A percentile compares a stretch with the other conserved stretches of the same genome.
These are phyloP conservation scores for Cladosporium sphaerospermum DNA, from an alignment of 2,329 filamentous ascomycete species.

Conservation along the genomic window DNA sequence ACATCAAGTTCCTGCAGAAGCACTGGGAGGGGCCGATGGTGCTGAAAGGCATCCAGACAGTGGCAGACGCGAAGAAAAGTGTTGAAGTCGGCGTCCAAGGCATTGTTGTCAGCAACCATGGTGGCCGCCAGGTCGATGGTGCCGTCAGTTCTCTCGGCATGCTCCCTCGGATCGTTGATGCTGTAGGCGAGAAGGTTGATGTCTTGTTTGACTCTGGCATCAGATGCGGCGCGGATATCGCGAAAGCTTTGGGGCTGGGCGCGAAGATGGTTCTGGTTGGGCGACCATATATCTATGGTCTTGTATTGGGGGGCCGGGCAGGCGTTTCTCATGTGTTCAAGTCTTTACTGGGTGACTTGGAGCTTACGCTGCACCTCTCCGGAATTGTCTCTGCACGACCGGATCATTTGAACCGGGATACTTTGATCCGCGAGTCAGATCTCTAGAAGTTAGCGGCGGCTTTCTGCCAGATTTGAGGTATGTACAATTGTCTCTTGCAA, in stretches of 20 bases:
- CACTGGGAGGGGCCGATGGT: conserved; percentile 62
- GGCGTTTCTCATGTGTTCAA: conserved; percentile 42
- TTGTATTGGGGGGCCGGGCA: conserved; percentile 50
- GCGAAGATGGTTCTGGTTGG: conserved; percentile 54
- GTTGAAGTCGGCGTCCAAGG: conserved; percentile 44
- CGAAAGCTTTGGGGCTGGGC: conserved; percentile 49
- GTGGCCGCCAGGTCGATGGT: conserved; percentile 47
- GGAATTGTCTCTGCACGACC: conserved; percentile 6
- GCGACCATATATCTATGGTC: conserved; percentile 53
- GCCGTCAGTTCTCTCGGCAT: conserved; percentile 48
- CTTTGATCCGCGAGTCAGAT: background rate
- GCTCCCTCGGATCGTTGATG: conserved; percentile 57
- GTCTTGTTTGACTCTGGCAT: conserved; percentile 49
- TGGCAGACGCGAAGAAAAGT: conserved; percentile 43
- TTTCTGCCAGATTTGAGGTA: too few relatives aligned
- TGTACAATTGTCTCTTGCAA: too few relatives aligned
- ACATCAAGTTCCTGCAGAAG: conserved; percentile 52
- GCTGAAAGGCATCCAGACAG: conserved; percentile 53
- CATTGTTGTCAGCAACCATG: conserved; percentile 51
- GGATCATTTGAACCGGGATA: conserved; percentile 3
- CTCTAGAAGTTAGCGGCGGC: background rate
- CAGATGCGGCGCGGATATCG: conserved; percentile 44
- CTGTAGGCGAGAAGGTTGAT: conserved; percentile 44
- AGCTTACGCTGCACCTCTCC: conserved; percentile 18
- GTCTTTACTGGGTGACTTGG: conserved; percentile 16